phyloP scores from a whole-genome alignment of 2,329 filamentous ascomycete genomes.

The Fonsecaea monophora region DNA sequence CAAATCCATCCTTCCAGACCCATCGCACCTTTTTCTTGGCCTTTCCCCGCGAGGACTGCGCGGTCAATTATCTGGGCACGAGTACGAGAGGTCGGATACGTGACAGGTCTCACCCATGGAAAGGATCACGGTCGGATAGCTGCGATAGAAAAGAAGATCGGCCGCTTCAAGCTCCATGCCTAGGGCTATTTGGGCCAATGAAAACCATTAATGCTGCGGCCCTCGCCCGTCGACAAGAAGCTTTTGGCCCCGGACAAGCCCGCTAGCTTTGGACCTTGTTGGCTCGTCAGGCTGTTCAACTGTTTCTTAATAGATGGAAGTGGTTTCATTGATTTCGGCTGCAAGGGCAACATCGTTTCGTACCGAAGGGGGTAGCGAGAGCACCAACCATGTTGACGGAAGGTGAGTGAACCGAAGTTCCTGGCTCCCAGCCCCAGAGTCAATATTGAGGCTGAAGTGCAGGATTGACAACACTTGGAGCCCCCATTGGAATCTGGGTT shows the following conservation, averaged over 20 bases:
- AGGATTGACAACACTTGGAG: conserved; percentile 75
- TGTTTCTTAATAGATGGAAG: background rate
- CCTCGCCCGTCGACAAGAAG: background rate
- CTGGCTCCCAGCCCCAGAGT: background rate
- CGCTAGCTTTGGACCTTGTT: conserved; percentile 9
- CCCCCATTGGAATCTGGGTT: conserved; percentile 26
- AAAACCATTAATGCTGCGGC: background rate
- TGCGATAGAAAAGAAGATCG: background rate
- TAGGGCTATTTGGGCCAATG: background rate
- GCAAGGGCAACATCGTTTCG: background rate
- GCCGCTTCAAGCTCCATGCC: background rate
- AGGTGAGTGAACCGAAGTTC: conserved; percentile 4
- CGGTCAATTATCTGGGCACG: background rate
- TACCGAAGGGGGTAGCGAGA: background rate
- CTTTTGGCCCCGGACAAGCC: conserved; percentile 8
- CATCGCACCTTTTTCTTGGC: background rate
- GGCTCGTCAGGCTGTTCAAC: background rate
- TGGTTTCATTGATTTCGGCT: background rate
- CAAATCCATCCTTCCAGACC: conserved; percentile 14
- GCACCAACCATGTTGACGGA: background rate
- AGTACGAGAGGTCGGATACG: background rate
- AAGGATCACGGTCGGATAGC: background rate
- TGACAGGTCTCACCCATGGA: background rate
- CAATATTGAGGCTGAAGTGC: conserved; percentile 70
- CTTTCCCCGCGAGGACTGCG: background rate